Base-by-base conservation (phyloP, 257 asterid species). In the Hygrophila difformis region DNA sequence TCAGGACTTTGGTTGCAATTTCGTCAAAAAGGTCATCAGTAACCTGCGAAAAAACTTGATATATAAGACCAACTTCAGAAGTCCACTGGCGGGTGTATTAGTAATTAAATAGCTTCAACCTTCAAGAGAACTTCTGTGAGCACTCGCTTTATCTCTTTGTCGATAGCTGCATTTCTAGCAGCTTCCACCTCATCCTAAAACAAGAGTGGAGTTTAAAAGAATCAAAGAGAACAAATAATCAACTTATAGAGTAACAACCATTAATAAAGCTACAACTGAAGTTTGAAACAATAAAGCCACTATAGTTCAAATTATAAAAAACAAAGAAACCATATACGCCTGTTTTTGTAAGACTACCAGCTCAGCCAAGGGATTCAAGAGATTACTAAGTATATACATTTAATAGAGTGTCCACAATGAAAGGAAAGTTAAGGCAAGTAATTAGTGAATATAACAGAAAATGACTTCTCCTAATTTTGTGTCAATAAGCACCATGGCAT, bases 1-100 rank as follows among this genome's bases (percentile, higher is more conserved):
- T 71, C 47, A 91, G 77, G 73, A 86, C 99, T 75, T 75, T 80
- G 37, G 89, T 78, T 7, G 97, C 99, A 74, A 91, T 83, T 71
- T 91, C 97, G 68, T 82, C 96, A 67, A 91, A 83, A 59, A 91
- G 94, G 55, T 86, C 95, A 36, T 83, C 99, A 23, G 99, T 91
- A 46, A 91, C 99, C 99, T 91, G 87, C 64, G 63, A 63, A 64
- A 70, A 47, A 47, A 56, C 51, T n/a, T n/a, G 42, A 46, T 5
- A 47, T 48, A 69, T 69, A 59, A 75, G 54, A 48, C 59, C 50
- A 66, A 41, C 64, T 55, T 35, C 14, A 24, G 41, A 50, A 57
- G 53, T 38, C 51, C 37, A 51, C 39, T 3, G 21, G 15, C 36
- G 21, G 44, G 44, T 58, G 40, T 39, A 64, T 38, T 55, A 67